Conservation (phyloP, 306 rosid genomes). For the Heteromeles arbutifolia region DNA sequence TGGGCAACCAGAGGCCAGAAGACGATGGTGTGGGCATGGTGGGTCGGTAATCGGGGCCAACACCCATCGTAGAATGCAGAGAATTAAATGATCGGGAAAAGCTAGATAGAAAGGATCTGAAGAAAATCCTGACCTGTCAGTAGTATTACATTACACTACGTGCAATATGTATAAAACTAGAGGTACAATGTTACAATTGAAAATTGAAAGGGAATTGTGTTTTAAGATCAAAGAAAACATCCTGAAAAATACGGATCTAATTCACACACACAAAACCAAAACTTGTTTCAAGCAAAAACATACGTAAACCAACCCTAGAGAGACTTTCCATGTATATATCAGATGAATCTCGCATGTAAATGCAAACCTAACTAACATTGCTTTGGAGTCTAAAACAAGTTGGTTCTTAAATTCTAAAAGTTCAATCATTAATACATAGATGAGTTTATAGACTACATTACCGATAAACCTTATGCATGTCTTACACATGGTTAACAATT, state of each 20-base stretch:
- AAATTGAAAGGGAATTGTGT: neutral
- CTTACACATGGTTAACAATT: neutral
- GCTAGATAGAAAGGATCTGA: no score
- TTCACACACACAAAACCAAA: neutral
- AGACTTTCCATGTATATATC: no score
- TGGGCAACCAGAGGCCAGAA: no score
- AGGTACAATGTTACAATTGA: no score
- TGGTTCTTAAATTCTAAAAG: neutral
- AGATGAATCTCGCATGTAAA: neutral
- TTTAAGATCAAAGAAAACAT: neutral
- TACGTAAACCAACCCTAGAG: neutral
- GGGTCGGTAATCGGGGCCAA: no score
- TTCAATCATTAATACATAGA: neutral
- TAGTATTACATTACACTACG: neutral
- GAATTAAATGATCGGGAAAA: no score
- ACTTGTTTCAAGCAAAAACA: neutral
- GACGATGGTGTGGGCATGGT: no score
- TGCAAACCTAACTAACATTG: neutral
- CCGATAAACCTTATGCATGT: neutral
- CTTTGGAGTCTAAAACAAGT: neutral
- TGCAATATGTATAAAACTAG: neutral
- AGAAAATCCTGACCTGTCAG: no score
- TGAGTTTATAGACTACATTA: neutral
- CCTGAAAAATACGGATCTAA: neutral
- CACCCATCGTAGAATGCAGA: no score